A percentile compares a stretch with the other conserved stretches of the same genome.
Conservation (phyloP, 2,329 filamentous ascomycete species). For the Xylaria sp. region DNA sequence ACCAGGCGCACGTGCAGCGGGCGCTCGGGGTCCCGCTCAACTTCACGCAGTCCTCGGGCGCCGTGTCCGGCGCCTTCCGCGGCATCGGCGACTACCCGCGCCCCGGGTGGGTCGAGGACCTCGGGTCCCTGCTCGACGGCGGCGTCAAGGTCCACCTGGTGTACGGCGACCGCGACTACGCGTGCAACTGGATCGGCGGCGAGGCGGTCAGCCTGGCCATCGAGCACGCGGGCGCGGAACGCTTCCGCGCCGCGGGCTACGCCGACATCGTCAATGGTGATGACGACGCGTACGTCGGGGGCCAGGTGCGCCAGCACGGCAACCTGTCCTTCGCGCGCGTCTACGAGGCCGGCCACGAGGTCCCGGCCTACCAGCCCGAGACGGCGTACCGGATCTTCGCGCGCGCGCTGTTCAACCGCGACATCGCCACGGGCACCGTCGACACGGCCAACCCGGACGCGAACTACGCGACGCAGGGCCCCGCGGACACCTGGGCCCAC, state of each 20-base stretch:
- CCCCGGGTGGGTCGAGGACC: conserved; percentile 45
- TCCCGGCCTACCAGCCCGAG: conserved; percentile 55
- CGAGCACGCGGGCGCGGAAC: conserved; percentile 44
- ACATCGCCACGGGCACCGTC: conserved; percentile 53
- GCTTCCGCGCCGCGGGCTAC: conserved; percentile 63
- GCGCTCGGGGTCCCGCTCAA: conserved; percentile 64
- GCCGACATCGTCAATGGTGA: conserved; percentile 63
- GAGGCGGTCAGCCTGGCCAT: conserved; percentile 54
- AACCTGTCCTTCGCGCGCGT: conserved; percentile 66
- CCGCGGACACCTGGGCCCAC: conserved; percentile 46
- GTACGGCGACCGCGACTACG: conserved; percentile 62
- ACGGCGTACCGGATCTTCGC: conserved; percentile 54
- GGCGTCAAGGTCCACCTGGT: conserved; percentile 60
- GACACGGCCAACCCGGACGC: conserved; percentile 54
- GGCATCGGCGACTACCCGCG: conserved; percentile 37
- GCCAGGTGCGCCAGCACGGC: conserved; percentile 69
- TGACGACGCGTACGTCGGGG: conserved; percentile 64
- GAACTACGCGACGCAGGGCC: conserved; percentile 35
- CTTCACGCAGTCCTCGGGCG: conserved; percentile 49
- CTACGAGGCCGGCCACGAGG: conserved; percentile 60
- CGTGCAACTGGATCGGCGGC: conserved; percentile 60
- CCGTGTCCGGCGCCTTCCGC: conserved; percentile 50
- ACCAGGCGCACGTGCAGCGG: conserved; percentile 57
- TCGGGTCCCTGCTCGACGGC: conserved; percentile 57
- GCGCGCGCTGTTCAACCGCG: conserved; percentile 53